Base-by-base conservation (phyloP, 2,329 filamentous ascomycete genomes). In the Colletotrichum gigasporum region DNA sequence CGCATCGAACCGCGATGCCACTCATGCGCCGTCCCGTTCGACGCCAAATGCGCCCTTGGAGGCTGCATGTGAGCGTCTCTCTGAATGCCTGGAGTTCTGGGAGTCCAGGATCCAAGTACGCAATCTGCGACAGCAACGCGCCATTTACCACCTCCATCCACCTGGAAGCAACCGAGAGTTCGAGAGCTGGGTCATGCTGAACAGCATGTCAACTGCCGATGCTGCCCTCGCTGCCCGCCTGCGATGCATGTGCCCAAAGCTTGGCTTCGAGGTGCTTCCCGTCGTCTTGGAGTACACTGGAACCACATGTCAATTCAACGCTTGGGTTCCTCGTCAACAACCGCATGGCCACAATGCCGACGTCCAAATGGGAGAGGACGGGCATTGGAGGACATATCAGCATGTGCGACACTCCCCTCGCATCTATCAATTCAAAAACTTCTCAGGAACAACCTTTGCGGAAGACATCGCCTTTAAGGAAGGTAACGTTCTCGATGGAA, bases 211-310 rank as follows among this genome's bases (percentile, higher is more conserved):
- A 26, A 16, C 22, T 8, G 42, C 48, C 4, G 62, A 65, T 26
- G 35, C 35, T 26, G 24, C 26, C 20, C 48, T 65, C 16, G 24
- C 39, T 3, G 7, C 34, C 11, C 47, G 24, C 6, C 56, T 65
- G 6, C 48, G 50, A 20, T 11, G 5, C 18, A 14, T 55, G 8
- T 61, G 42, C 22, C 56, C 62, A 12, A 35, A 61, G 18, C 16
- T 45, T n/a, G 57, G 48, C 5, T 65, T 65, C 30, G 62, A 65
- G 22, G 56, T 65, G 10, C 18, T 65, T 24, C 56, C 42, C 8
- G 56, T 62, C n/a, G 57, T 65, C 28, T n/a, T 65, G 34, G 52
- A 55, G 16, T 65, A 65, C 35, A 55, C 48, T 11, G 62, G 56
- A 16, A 62, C 35, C 2, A 39, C 34, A 10, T 55, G 57, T 22